Conservation (phyloP, 139 green algal genomes). For the Spirogloea muscicola region DNA sequence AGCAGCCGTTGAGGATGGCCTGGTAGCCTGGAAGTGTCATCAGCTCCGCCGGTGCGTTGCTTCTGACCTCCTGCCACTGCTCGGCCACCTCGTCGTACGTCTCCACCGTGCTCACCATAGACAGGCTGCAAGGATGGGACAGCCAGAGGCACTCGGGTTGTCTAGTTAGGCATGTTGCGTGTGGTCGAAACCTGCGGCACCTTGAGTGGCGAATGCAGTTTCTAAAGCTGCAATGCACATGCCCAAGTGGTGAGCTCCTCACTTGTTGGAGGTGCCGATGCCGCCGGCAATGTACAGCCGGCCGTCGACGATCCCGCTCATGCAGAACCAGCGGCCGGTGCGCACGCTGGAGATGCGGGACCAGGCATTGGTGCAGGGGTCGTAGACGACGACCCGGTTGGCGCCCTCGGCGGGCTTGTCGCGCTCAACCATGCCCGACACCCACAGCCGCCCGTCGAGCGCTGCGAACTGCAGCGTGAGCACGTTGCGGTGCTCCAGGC, state of each 20-base stretch:
- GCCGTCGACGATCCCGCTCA: conserved; percentile 17
- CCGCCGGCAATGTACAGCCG: conserved; percentile 28
- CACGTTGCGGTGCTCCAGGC: conserved; percentile 18
- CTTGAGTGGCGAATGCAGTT: no score
- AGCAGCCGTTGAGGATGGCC: conserved; percentile 8
- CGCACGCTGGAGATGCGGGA: neutral
- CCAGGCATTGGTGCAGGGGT: conserved; percentile 25
- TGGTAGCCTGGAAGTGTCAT: conserved; percentile 38
- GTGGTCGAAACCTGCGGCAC: no score
- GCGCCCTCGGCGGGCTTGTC: conserved; percentile 8
- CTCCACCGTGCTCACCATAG: conserved; percentile 22
- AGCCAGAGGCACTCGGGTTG: no score
- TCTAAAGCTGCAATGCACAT: no score
- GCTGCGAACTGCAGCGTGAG: conserved; percentile 35
- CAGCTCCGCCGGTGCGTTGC: conserved; percentile 1
- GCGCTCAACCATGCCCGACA: conserved; percentile 35
- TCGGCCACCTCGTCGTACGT: conserved; percentile 11
- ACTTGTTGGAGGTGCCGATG: conserved; percentile 39
- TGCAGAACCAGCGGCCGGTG: conserved; percentile 31
- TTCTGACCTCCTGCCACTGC: conserved; percentile 4
- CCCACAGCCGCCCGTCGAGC: conserved; percentile 13
- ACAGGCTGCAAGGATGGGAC: no score
- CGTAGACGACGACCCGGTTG: conserved; percentile 11
- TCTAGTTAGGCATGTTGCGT: no score
- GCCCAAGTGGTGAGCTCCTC: no score